Base-by-base conservation (phyloP, 225 moss, liverwort and hornwort species). In the Lunularia cruciata region DNA sequence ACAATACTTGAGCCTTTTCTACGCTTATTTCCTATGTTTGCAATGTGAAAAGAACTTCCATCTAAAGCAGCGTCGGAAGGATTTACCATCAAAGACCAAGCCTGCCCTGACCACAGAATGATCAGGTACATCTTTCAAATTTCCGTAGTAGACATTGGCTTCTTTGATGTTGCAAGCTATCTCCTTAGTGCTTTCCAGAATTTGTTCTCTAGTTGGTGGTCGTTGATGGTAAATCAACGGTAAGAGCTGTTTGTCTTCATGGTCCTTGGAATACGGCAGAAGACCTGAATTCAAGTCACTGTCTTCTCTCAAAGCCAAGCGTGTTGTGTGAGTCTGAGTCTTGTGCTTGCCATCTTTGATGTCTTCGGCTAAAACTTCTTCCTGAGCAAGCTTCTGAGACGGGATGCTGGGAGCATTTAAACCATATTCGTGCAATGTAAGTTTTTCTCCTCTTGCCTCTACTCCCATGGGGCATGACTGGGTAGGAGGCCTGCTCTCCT, bases 41-140 rank as follows among this genome's bases (percentile, higher is more conserved):
- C 1, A 25, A 25, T 57, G n/a, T n/a, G 16, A 32, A 4, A 31
- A 1, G 19, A 16, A 36, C 34, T 35, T 59, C 20, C 11, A 3
- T 28, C 30, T 18, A 56, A 56, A 56, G 59, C 35, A 34, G 22
- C 42, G 12, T 38, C 13, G 23, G 9, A 10, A 37, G 2, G 52
- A 56, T 83, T 76, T 77, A 95, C 95, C 90, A 73, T 95, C 92
- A 83, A 95, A 95, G 47, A 95, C 43, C 69, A 95, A 82, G 72
- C 95, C 95, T 53, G 92, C 95, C 76, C 86, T 84, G 34, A 88
- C 79, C 14, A 77, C 74, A 57, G 95, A 84, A 43, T 81, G 88
- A 61, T 73, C 81, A 22, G 85, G 83, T 5, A 88, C 88, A 83
- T 95, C 95, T 72, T 86, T 90, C 8, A 78, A 45, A 47, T 86